A percentile compares a stretch with the other conserved stretches of the same genome.
Conservation (phyloP, 2,329 filamentous ascomycete species). For the Domatiomyces catenatus region DNA sequence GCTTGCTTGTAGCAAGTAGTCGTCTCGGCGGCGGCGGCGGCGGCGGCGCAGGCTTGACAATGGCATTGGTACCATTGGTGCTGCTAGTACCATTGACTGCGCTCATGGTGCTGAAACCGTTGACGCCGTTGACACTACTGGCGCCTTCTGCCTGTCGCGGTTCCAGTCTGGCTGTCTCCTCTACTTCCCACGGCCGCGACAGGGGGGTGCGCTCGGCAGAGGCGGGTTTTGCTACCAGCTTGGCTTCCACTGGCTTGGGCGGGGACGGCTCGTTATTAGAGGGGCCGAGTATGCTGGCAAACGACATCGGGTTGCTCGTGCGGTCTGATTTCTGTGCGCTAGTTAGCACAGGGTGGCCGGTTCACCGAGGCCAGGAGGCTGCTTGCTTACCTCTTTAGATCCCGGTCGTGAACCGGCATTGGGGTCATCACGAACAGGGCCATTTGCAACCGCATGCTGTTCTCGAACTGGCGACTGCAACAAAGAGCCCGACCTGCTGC, state of each 20-base stretch:
- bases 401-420: slow-evolving; percentile 25
- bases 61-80: not conserved
- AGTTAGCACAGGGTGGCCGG: slow-evolving; percentile 9
- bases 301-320: slow-evolving; percentile 78
- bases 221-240: slow-evolving; percentile 1
- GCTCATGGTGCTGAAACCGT: not conserved
- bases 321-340: slow-evolving; percentile 50
- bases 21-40: not conserved
- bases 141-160: not conserved
- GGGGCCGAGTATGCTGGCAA: slow-evolving; percentile 64
- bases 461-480: slow-evolving; percentile 30
- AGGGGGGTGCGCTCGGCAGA: not conserved
- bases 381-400: slow-evolving; percentile 23
- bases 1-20: slow-evolving; percentile 41
- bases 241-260: slow-evolving; percentile 12
- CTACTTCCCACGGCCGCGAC: not conserved
- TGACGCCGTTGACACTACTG: not conserved
- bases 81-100: not conserved
- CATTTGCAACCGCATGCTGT: slow-evolving; percentile 23
- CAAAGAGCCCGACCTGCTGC: slow-evolving; percentile 23
- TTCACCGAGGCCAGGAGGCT: not conserved
- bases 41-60: not conserved
- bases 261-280: slow-evolving; percentile 18
- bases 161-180: not conserved
- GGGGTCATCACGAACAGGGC: slow-evolving; percentile 21